Conservation (phyloP, 2,329 filamentous ascomycete genomes). For the Fusarium ramigenum region DNA sequence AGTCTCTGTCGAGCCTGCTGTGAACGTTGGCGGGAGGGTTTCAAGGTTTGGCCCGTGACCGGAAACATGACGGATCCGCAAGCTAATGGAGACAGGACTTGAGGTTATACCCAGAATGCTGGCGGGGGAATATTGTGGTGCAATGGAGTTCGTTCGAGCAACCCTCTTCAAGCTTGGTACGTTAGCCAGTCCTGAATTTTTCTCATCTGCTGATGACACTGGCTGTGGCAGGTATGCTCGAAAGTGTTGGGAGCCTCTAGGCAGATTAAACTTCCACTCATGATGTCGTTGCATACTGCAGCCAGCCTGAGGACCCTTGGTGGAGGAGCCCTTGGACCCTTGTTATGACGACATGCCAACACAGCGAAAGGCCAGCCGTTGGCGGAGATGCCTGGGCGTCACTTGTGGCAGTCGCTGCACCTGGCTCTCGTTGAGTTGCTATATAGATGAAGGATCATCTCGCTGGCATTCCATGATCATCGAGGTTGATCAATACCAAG, state of each 20-base stretch:
- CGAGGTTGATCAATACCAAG: conserved; percentile 17
- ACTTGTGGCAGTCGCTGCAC: too few species aligned
- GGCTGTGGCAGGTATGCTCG: background rate
- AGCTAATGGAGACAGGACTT: background rate
- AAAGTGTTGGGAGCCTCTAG: background rate
- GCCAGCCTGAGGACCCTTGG: background rate
- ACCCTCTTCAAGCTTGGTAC: background rate
- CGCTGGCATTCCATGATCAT: background rate
- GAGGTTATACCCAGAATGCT: background rate
- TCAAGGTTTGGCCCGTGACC: conserved; percentile 2
- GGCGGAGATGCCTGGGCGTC: background rate
- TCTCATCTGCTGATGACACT: background rate
- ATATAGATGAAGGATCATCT: conserved; percentile 20
- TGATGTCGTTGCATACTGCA: background rate
- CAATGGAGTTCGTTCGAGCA: background rate
- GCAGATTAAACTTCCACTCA: background rate
- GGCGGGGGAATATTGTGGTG: background rate
- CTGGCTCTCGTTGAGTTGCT: background rate
- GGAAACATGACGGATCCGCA: conserved; percentile 1
- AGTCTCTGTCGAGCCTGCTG: background rate
- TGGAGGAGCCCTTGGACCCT: background rate
- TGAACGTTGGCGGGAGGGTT: background rate
- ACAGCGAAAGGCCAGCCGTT: background rate
- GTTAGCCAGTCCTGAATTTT: background rate
- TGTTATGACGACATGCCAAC: conserved; percentile 7